Evolutionary conservation across 2,329 filamentous ascomycete species (phyloP), one percentile per base, ranked within the genome.

Genomic region (Graphilbum sp.): DNA sequence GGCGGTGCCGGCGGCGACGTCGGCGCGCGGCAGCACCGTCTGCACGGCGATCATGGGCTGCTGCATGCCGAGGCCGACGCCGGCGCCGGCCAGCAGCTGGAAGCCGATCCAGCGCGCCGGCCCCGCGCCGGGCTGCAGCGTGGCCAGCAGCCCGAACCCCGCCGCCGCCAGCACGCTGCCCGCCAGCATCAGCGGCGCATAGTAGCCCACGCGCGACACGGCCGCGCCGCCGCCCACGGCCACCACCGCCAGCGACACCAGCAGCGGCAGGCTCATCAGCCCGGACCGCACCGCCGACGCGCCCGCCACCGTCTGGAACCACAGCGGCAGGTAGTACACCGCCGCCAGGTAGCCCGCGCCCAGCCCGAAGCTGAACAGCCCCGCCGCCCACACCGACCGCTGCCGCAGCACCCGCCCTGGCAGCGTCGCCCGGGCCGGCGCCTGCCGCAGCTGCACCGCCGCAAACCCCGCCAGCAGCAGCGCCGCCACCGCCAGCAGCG

Each of bases 1-100:
- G 1, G 61, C 53, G 5, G 58, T 60, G 25, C 56, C 61, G 13
- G 53, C 54, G 13, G 61, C 55, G 41, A 64, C 55, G 38, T 65
- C 60, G 13, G 51, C 49, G 13, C 52, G 39, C 21, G 44, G 48
- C 10, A 64, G 50, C 3, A 61, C 58, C 1, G 61, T 54, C 47
- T 64, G 61, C 2, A 56, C 59, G 6, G 56, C 59, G 23, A 63
- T 55, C 15, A 58, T 42, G 7, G 59, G 53, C 41, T 59, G 56
- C 40, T 63, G 60, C 44, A 64, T 49, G 29, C 53, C 54, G 4
- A 60, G 38, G 32, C 61, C 62, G 18, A 59, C 45, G 16, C 60
- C 61, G 7, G 57, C 38, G 34, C 62, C 62, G 21, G 53, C 49
- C 31, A 64, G 39, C 17, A 52, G 48, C 45, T 61, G 57, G 45